phyloP scores from a whole-genome alignment of 164 flowering plant species.

The Platanus orientalis region DNA sequence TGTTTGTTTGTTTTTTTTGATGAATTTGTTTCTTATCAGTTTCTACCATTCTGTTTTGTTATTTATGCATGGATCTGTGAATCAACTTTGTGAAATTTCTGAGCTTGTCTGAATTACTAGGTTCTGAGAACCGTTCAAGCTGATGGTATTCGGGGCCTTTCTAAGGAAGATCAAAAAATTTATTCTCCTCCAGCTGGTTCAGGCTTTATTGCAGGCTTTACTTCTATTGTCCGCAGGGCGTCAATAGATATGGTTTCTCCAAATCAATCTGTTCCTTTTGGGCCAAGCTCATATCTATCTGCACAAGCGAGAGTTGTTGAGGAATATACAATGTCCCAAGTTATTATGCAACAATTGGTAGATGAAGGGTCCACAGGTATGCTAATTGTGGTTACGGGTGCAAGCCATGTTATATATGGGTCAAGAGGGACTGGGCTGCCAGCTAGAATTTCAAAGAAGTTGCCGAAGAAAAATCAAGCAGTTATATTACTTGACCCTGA shows the following conservation, averaged over 20 bases:
- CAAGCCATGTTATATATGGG: slow-evolving; percentile 85
- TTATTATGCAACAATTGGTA: slow-evolving; percentile 47
- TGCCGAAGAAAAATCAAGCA: slow-evolving; percentile 84
- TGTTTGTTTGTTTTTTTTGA: too few relatives aligned
- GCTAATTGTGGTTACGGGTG: slow-evolving; percentile 90
- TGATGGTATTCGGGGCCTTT: slow-evolving; percentile 83
- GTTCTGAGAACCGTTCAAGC: slow-evolving; percentile 88
- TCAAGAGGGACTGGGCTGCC: slow-evolving; percentile 89
- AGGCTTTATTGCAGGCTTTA: slow-evolving; percentile 83
- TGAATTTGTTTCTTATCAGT: too few relatives aligned
- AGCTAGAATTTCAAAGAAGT: slow-evolving; percentile 85
- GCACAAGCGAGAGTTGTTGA: slow-evolving; percentile 85
- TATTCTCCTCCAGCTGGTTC: slow-evolving; percentile 96
- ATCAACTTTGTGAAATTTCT: neutral
- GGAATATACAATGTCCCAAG: slow-evolving; percentile 85
- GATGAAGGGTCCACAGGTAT: slow-evolving; percentile 67
- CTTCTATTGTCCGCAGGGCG: slow-evolving; percentile 57
- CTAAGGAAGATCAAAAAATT: slow-evolving; percentile 62
- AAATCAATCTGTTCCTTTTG: slow-evolving; percentile 57
- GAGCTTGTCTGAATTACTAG: slow-evolving; percentile 31
- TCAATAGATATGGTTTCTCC: slow-evolving; percentile 43
- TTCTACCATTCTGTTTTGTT: neutral
- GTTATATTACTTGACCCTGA: slow-evolving; percentile 91
- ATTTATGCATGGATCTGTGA: slow-evolving; percentile 5
- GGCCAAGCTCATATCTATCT: slow-evolving; percentile 85